These are phyloP conservation scores for Chaetothyriales sp. DNA, from an alignment of 2,329 filamentous ascomycete species.

Conservation along the genomic window DNA sequence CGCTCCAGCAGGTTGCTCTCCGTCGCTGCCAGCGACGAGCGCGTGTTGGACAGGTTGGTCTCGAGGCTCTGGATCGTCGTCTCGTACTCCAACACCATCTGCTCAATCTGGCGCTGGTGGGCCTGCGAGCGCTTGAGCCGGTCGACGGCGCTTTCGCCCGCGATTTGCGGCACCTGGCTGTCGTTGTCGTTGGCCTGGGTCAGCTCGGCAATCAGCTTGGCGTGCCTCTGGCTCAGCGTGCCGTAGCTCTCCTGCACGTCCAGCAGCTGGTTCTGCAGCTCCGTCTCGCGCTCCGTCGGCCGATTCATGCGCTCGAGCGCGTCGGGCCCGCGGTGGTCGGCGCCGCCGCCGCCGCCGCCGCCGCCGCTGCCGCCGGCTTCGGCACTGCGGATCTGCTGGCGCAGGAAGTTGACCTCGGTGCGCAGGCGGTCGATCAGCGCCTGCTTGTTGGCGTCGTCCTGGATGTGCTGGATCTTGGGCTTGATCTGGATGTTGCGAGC, in stretches of 20 bases:
- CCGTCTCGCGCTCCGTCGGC: conserved; percentile 69
- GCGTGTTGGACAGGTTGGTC: conserved; percentile 76
- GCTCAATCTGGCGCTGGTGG: conserved; percentile 89
- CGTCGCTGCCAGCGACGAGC: conserved; percentile 65
- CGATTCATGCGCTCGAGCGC: conserved; percentile 63
- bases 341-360: too few species aligned
- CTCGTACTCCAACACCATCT: conserved; percentile 93
- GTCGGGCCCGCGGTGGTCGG: conserved; percentile 41
- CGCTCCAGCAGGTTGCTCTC: conserved; percentile 83
- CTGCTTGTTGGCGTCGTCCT: conserved; percentile 86
- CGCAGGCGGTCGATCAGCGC: conserved; percentile 85
- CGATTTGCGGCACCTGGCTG: conserved; percentile 42
- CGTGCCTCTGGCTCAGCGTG: conserved; percentile 78
- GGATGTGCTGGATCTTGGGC: conserved; percentile 79
- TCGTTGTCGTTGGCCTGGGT: conserved; percentile 63
- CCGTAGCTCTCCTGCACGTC: conserved; percentile 92
- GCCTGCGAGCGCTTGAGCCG: conserved; percentile 87
- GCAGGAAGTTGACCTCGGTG: conserved; percentile 82
- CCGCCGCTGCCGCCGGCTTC: too few species aligned
- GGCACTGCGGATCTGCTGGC: conserved; percentile 83
- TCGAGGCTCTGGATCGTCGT: conserved; percentile 95
- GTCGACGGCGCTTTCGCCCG: conserved; percentile 69
- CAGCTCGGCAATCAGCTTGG: conserved; percentile 88
- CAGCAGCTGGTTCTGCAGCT: conserved; percentile 84
- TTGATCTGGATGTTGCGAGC: conserved; percentile 96